Evolutionary conservation across 495 filamentous ascomycete genomes (phyloP).

Genomic region (Glutinoglossum americanum): DNA sequence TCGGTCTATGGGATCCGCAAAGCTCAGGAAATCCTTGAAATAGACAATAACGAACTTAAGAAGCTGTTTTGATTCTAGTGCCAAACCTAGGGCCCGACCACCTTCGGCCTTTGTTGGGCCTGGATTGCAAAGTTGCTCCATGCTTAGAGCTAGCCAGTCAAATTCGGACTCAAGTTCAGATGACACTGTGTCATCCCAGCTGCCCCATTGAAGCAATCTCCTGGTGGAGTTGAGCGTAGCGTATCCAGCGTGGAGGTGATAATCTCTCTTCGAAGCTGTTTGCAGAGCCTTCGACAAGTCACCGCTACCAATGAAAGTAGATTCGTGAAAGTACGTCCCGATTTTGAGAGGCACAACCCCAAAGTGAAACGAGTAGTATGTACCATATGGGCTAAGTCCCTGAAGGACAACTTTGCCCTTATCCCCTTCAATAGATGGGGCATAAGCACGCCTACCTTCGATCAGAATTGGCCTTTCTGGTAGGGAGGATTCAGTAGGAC

Average conservation of each 20-base stretch:
- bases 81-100: neutral
- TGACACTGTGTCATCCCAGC: slow-evolving; percentile 47
- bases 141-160: neutral
- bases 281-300: slow-evolving; percentile 32
- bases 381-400: slow-evolving; percentile 21
- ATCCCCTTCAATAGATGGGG: slow-evolving; percentile 1
- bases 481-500: neutral
- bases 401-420: slow-evolving; percentile 14
- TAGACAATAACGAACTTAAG: neutral
- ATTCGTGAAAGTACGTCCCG: slow-evolving; percentile 56
- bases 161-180: slow-evolving; percentile 33
- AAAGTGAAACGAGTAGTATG: slow-evolving; percentile 55
- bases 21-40: neutral
- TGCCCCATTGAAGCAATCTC: slow-evolving; percentile 35
- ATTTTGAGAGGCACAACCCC: slow-evolving; percentile 40
- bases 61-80: neutral
- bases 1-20: slow-evolving; percentile 13
- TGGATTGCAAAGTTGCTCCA: slow-evolving; percentile 8
- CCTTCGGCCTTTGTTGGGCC: too few relatives aligned
- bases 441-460: neutral
- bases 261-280: slow-evolving; percentile 12
- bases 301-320: slow-evolving; percentile 56
- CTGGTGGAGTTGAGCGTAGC: slow-evolving; percentile 25
- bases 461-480: neutral
- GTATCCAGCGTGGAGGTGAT: slow-evolving; percentile 16